Evolutionary conservation across 805 yeast genomes (phyloP).

Genomic region (Nakazawaea peltata): DNA sequence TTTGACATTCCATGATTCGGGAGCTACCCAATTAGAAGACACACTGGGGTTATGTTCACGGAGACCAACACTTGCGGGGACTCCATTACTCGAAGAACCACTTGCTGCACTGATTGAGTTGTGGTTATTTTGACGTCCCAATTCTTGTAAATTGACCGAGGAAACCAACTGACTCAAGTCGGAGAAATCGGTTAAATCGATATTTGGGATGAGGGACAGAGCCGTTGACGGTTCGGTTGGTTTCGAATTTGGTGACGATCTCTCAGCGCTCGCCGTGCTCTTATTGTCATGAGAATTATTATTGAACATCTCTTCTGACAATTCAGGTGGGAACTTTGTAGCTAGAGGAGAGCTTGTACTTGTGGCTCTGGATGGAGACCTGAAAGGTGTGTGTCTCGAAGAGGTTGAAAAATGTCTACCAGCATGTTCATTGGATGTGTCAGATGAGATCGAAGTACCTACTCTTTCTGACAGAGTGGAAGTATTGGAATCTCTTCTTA

Average conservation of each 20-base stretch:
- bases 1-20: constrained; percentile 12
- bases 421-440: neutral
- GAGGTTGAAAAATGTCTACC: constrained; percentile 8
- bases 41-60: constrained; percentile 7
- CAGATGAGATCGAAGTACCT: neutral
- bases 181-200: constrained; percentile 5
- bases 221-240: neutral
- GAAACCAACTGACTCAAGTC: constrained; percentile 9
- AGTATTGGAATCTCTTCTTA: constrained; percentile 5
- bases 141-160: constrained; percentile 4
- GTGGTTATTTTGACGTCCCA: neutral
- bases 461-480: constrained; percentile 4
- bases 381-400: no score
- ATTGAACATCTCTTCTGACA: constrained; percentile 7
- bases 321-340: constrained; percentile 2
- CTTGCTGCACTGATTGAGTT: neutral
- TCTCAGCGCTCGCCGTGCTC: no score
- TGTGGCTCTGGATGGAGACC: constrained; percentile 1
- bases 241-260: constrained; percentile 7
- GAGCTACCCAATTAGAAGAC: constrained; percentile 11
- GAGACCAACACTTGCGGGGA: neutral
- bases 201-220: constrained; percentile 1
- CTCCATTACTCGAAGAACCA: neutral
- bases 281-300: neutral
- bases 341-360: constrained; percentile 1